Evolutionary conservation across 352 stramenopile genomes (phyloP).

Genomic region (Phytophthora quininea): DNA sequence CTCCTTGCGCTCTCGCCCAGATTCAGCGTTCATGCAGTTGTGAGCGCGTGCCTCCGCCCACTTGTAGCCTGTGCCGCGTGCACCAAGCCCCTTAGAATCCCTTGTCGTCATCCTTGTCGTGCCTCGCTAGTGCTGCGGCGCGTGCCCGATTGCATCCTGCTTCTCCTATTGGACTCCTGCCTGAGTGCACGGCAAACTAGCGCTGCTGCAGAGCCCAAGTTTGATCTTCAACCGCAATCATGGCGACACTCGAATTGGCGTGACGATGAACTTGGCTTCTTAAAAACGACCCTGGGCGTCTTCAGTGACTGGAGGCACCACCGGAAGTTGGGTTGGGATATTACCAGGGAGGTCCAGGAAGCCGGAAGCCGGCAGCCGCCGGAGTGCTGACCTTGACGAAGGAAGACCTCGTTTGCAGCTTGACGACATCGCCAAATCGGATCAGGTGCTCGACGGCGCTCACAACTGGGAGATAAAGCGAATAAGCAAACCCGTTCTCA

Average conservation of each 20-base stretch:
- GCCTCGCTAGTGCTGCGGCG: background rate
- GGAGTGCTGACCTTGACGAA: constrained; percentile 28
- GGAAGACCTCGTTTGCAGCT: constrained; percentile 45
- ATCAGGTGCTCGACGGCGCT: constrained; percentile 35
- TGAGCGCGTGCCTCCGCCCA: background rate
- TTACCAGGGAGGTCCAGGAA: constrained; percentile 65
- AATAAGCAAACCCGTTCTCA: no score
- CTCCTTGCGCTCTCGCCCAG: no score
- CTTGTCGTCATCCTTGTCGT: background rate
- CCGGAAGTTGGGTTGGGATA: constrained; percentile 47
- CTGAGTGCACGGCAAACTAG: background rate
- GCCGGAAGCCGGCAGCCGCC: constrained; percentile 31
- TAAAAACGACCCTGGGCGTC: constrained; percentile 43
- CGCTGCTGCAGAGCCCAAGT: background rate
- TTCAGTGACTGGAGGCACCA: constrained; percentile 58
- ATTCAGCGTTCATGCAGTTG: background rate
- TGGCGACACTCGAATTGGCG: constrained; percentile 32
- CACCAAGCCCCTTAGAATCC: background rate
- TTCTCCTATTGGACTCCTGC: background rate
- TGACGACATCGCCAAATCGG: constrained; percentile 64
- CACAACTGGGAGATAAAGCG: constrained; percentile 15
- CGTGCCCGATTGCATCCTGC: background rate
- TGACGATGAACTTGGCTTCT: constrained; percentile 72
- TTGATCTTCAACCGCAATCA: background rate
- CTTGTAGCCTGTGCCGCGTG: background rate